Base-by-base conservation (phyloP, 2,329 filamentous ascomycete genomes). In the Nemania sp. region DNA sequence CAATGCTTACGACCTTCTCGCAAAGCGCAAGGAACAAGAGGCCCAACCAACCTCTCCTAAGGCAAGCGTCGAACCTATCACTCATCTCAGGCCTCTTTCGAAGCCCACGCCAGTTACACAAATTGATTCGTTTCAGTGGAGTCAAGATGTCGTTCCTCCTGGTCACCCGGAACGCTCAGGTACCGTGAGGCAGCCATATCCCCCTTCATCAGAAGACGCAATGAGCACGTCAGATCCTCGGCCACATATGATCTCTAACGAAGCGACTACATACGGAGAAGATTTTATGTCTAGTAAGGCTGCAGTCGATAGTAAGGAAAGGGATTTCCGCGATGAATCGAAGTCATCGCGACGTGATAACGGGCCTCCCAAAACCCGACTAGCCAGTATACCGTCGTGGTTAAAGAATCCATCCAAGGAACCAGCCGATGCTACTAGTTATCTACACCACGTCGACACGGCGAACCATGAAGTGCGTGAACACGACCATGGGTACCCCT, bases 311-410 rank as follows among this genome's bases (percentile, higher is more conserved):
- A 19, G 19, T 23, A 23, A 43, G 15, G 14, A 23, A 34, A 48
- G 19, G 12, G 23, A 54, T 19, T 31, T 5, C 5, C 24, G 5
- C n/a, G 39, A 6, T 17, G n/a, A 15, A 8, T 31, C 19, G 36
- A 36, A 56, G n/a, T 19, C 24, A 47, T 17, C 40, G 7, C 39
- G 37, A 31, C 14, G 19, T 36, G 55, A 43, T 28, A 36, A 33
- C 8, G 11, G 34, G 19, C 48, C 52, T 39, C 66, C 61, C 7
- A 64, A 51, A 50, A 30, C 45, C 24, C 62, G 55, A 37, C 34
- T 67, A 20, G 44, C 61, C 36, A 68, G 63, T 45, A 65, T 67
- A 14, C 66, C 67, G 5, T 42, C 56, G 41, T 70, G 67, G 66
- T 41, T 69, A n/a, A 67, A 54, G 39, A 52, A 52, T 23, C 69